These are phyloP conservation scores for Verticillium nonalfalfae DNA, from an alignment of 2,329 filamentous ascomycete species.

Conservation along the genomic window DNA sequence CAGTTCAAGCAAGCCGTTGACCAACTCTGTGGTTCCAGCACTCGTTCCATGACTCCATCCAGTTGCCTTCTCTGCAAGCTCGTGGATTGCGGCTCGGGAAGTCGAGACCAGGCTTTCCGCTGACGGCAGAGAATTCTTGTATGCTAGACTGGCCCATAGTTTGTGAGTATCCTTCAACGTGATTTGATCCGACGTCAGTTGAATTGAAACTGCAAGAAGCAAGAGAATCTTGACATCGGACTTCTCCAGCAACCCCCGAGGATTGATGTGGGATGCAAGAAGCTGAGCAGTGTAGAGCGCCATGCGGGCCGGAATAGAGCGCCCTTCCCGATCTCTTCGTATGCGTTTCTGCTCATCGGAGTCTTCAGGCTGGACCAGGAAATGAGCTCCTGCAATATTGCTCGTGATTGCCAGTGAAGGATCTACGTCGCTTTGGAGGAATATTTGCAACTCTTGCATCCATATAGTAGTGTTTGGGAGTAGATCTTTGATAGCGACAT, in stretches of 20 bases:
- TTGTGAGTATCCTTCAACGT: conserved; percentile 34
- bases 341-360: conserved; percentile 20
- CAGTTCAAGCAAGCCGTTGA: conserved; percentile 34
- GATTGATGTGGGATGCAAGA: conserved; percentile 33
- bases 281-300: conserved; percentile 62
- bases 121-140: conserved; percentile 26
- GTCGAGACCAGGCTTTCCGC: conserved; percentile 37
- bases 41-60: conserved; percentile 30
- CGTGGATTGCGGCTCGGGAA: conserved; percentile 28
- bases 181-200: conserved; percentile 49
- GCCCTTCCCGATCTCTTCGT: conserved; percentile 59
- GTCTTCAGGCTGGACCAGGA: conserved; percentile 42
- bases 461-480: conserved; percentile 61
- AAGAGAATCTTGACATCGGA: conserved; percentile 45
- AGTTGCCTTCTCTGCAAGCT: conserved; percentile 22
- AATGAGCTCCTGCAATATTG: conserved; percentile 62
- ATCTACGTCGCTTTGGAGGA: conserved; percentile 48
- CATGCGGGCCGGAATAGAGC: conserved; percentile 69
- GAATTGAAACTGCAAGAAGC: conserved; percentile 41
- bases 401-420: conserved; percentile 69
- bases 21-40: conserved; percentile 25
- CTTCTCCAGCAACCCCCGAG: conserved; percentile 30
- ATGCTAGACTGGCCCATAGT: conserved; percentile 37
- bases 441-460: conserved; percentile 52
- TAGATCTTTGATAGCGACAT: conserved; percentile 35